These are phyloP conservation scores for Anethum foeniculum DNA, from an alignment of 140 eudicot genomes.

Conservation along the genomic window DNA sequence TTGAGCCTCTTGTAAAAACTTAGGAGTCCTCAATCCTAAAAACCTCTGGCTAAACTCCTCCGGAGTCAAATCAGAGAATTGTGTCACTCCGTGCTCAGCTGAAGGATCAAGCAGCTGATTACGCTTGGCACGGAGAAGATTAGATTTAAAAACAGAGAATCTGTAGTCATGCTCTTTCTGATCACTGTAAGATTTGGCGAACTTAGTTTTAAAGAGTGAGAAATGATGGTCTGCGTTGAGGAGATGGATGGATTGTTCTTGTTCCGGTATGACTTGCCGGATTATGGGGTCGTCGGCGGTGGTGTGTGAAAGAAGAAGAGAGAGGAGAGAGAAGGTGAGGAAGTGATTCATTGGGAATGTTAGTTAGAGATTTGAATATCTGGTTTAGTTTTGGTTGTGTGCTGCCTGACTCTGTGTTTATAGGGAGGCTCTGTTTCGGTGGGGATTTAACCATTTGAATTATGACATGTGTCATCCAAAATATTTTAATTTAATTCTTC, in stretches of 20 bases:
- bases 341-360: slow-evolving; percentile 33
- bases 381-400: neutral
- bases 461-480: neutral
- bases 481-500: too few relatives aligned
- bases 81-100: slow-evolving; percentile 84
- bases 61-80: slow-evolving; percentile 82
- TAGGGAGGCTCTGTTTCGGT: neutral
- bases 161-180: slow-evolving; percentile 77
- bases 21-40: slow-evolving; percentile 47
- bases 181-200: slow-evolving; percentile 45
- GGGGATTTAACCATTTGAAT: too few relatives aligned
- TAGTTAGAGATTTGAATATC: neutral
- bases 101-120: slow-evolving; percentile 80
- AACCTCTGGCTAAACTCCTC: slow-evolving; percentile 56
- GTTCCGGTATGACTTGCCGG: slow-evolving; percentile 70
- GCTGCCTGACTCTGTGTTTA: neutral
- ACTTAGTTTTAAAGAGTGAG: slow-evolving; percentile 65
- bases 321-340: slow-evolving; percentile 30
- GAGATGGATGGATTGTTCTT: slow-evolving; percentile 33
- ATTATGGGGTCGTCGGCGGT: slow-evolving; percentile 47
- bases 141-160: slow-evolving; percentile 62
- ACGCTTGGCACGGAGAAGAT: slow-evolving; percentile 77
- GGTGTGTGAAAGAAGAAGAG: slow-evolving; percentile 21
- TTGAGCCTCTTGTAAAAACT: slow-evolving; percentile 55
- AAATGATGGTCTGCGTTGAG: slow-evolving; percentile 77